Evolutionary conservation across 139 green algal species (phyloP).

Genomic region (Eudorina sp.): DNA sequence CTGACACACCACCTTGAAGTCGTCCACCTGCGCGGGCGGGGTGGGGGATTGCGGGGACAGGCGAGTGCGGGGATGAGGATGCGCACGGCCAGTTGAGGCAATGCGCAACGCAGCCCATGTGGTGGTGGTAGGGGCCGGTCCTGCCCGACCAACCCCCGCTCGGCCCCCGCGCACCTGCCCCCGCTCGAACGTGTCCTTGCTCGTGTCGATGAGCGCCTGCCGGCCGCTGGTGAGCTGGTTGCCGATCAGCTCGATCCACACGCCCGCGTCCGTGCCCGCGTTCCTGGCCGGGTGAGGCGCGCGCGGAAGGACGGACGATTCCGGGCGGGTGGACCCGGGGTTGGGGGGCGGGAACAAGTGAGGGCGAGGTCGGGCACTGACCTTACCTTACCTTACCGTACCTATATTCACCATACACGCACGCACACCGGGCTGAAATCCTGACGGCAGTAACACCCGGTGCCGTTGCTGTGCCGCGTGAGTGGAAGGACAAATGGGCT

Average conservation of each 20-base stretch:
- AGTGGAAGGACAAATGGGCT: no score
- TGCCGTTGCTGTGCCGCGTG: no score
- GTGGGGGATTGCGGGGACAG: not conserved
- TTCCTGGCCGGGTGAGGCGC: constrained; percentile 35
- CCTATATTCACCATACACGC: no score
- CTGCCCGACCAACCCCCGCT: not conserved
- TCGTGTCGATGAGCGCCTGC: constrained; percentile 51
- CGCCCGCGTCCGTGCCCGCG: constrained; percentile 55
- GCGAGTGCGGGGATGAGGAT: not conserved
- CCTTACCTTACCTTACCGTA: no score
- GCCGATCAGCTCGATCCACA: constrained; percentile 55
- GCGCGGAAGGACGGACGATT: no score
- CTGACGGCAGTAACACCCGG: no score
- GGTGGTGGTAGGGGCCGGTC: not conserved
- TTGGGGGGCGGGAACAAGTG: no score
- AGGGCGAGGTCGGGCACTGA: no score
- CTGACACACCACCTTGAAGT: constrained; percentile 56
- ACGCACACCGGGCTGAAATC: no score
- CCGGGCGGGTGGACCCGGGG: no score
- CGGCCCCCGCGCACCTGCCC: constrained; percentile 17
- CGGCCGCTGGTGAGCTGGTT: constrained; percentile 48
- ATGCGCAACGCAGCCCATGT: not conserved
- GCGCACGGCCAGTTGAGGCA: not conserved
- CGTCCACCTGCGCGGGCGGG: constrained; percentile 22
- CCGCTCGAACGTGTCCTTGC: constrained; percentile 63